Evolutionary conservation across 345 rosid species (phyloP).

Genomic region (Viola odorata): DNA sequence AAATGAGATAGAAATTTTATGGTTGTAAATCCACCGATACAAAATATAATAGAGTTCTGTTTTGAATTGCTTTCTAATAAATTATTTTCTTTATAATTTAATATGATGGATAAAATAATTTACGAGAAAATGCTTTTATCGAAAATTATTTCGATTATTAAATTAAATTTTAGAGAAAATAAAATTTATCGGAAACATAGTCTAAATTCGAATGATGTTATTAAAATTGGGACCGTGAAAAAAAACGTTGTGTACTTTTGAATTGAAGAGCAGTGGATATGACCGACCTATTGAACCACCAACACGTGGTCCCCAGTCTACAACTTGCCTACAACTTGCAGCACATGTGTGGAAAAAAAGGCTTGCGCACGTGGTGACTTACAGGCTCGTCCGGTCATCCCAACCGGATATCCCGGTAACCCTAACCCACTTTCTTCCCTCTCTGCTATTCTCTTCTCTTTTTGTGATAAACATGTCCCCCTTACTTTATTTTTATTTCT

Average conservation of each 20-base stretch:
- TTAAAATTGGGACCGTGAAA: no score
- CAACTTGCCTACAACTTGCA: conserved; percentile 11
- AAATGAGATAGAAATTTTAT: no score
- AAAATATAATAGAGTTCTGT: no score
- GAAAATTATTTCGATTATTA: no score
- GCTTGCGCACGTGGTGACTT: conserved; percentile 46
- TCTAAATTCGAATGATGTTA: no score
- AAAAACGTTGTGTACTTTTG: not conserved
- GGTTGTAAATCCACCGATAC: no score
- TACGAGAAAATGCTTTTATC: no score
- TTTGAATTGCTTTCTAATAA: no score
- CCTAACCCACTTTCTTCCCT: not conserved
- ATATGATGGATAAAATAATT: no score
- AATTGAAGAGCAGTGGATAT: not conserved
- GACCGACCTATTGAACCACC: conserved; percentile 3
- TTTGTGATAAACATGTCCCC: not conserved
- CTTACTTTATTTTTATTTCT: not conserved
- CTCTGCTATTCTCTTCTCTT: not conserved
- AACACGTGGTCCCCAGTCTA: conserved; percentile 19
- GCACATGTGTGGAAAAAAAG: conserved; percentile 4
- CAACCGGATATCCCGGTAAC: conserved; percentile 32
- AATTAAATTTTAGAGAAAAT: no score
- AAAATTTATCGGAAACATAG: no score
- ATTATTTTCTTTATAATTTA: no score
- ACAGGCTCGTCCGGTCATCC: conserved; percentile 33